Evolutionary conservation across 805 yeast species (phyloP).

Genomic region (Metschnikowia cerradonensis): DNA sequence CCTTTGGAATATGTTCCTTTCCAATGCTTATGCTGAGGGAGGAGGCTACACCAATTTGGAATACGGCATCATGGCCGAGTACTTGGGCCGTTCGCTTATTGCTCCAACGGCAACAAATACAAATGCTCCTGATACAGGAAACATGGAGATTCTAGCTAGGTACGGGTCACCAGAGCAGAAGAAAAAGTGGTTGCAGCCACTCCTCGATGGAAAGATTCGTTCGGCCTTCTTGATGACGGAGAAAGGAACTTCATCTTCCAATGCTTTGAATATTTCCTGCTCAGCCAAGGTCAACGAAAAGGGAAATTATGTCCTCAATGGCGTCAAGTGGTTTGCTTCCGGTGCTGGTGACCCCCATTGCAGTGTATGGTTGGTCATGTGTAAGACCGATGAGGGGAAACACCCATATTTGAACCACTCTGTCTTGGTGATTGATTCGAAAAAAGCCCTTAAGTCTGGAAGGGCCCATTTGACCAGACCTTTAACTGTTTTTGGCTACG

Average conservation of each 20-base stretch:
- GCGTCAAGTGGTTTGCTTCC: slow-evolving; percentile 67
- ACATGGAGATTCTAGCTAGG: slow-evolving; percentile 49
- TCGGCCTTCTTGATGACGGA: slow-evolving; percentile 67
- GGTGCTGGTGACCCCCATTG: slow-evolving; percentile 69
- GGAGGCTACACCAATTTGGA: slow-evolving; percentile 60
- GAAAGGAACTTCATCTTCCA: slow-evolving; percentile 55
- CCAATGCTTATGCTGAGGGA: slow-evolving; percentile 45
- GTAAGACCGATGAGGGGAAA: slow-evolving; percentile 36
- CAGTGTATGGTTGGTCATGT: slow-evolving; percentile 50
- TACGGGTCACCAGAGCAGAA: slow-evolving; percentile 37
- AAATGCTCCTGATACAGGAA: slow-evolving; percentile 63
- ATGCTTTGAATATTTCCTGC: slow-evolving; percentile 55
- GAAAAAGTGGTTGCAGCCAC: slow-evolving; percentile 47
- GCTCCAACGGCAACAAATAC: slow-evolving; percentile 62
- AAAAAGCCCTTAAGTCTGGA: slow-evolving; percentile 47
- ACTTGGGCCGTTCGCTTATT: slow-evolving; percentile 49
- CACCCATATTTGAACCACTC: slow-evolving; percentile 50
- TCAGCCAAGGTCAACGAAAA: slow-evolving; percentile 34
- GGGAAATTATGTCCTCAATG: slow-evolving; percentile 51
- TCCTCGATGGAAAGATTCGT: slow-evolving; percentile 51
- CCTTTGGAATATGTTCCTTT: slow-evolving; percentile 58
- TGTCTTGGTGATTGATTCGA: slow-evolving; percentile 51
- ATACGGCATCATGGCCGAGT: slow-evolving; percentile 62
- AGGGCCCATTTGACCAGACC: slow-evolving; percentile 48
- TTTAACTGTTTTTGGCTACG: slow-evolving; percentile 52